Percentiles rank a stretch among this genome's conserved stretches.
These are phyloP conservation scores for Eutrema yunnanense DNA, from an alignment of 345 rosid species.

Conservation along the genomic window DNA sequence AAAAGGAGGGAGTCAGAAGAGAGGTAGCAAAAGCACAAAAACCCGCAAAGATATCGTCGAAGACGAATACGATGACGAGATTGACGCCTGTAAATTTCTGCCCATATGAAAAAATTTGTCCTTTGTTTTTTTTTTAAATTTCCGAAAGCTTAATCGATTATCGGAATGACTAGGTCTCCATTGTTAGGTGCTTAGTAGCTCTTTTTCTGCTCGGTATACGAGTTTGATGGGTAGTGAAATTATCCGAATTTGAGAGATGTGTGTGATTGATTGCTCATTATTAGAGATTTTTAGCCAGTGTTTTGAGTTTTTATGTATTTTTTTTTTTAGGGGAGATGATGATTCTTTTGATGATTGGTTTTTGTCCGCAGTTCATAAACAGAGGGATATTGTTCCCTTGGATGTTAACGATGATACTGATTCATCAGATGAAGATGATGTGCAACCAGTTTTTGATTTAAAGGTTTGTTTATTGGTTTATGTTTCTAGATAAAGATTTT, in stretches of 20 bases:
- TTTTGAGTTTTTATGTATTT: background rate
- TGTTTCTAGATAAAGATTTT: background rate
- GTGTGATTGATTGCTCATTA: background rate
- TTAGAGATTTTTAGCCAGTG: background rate
- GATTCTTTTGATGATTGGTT: background rate
- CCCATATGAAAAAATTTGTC: background rate
- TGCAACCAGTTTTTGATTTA: conserved; percentile 63
- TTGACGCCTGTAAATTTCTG: conserved; percentile 53
- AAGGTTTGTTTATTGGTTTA: conserved; percentile 30
- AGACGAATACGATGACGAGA: conserved; percentile 53
- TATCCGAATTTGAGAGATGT: background rate
- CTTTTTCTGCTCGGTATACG: background rate
- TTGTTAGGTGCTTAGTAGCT: background rate
- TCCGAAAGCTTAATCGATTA: background rate
- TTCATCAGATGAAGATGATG: conserved; percentile 69
- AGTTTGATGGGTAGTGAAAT: background rate
- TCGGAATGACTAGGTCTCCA: background rate
- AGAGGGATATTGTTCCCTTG: conserved; percentile 73
- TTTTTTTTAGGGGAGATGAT: background rate
- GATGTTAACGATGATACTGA: conserved; percentile 49
- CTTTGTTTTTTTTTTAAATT: background rate
- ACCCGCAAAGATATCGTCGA: conserved; percentile 33
- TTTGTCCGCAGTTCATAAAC: conserved; percentile 64
- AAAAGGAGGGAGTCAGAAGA: conserved; percentile 43
- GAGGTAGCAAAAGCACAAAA: conserved; percentile 36